phyloP scores from a whole-genome alignment of 2,329 filamentous ascomycete genomes.

The Calonectria pseudoturangicola region DNA sequence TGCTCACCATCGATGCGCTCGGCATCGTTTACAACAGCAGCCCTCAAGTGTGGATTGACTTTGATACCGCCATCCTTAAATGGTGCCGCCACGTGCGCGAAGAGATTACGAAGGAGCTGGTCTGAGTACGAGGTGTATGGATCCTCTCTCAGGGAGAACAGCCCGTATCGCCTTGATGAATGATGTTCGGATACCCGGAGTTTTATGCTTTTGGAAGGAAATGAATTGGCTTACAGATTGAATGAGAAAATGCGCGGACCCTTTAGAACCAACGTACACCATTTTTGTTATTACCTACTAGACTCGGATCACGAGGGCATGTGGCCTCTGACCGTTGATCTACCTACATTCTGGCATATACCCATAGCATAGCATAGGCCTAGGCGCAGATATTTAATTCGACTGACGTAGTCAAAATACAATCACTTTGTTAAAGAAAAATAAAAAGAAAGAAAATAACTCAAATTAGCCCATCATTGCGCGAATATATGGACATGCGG shows the following conservation, averaged over 20 bases:
- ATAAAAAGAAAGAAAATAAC: neutral
- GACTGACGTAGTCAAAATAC: conserved; percentile 50
- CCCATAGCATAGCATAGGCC: conserved; percentile 60
- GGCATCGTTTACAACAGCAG: conserved; percentile 86
- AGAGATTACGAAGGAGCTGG: conserved; percentile 84
- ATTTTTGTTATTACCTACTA: conserved; percentile 41
- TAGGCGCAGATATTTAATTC: conserved; percentile 55
- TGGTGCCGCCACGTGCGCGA: conserved; percentile 90
- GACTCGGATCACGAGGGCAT: conserved; percentile 36
- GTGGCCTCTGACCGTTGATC: conserved; percentile 40
- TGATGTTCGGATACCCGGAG: conserved; percentile 54
- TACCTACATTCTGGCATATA: conserved; percentile 60
- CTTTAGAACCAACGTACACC: conserved; percentile 36
- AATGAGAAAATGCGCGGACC: conserved; percentile 43
- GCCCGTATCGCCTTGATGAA: conserved; percentile 49
- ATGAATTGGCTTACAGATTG: conserved; percentile 52
- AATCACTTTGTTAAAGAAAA: conserved; percentile 25
- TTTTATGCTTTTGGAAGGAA: conserved; percentile 46
- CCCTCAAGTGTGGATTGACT: conserved; percentile 83
- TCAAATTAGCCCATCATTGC: neutral
- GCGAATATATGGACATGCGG: no score
- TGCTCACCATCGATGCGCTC: conserved; percentile 88
- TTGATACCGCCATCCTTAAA: conserved; percentile 87
- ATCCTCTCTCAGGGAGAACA: conserved; percentile 33
- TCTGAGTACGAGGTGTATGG: conserved; percentile 57